A percentile compares a stretch with the other conserved stretches of the same genome.
Evolutionary conservation across 164 flowering plant genomes (phyloP).

Genomic region (Dillenia suffruticosa): DNA sequence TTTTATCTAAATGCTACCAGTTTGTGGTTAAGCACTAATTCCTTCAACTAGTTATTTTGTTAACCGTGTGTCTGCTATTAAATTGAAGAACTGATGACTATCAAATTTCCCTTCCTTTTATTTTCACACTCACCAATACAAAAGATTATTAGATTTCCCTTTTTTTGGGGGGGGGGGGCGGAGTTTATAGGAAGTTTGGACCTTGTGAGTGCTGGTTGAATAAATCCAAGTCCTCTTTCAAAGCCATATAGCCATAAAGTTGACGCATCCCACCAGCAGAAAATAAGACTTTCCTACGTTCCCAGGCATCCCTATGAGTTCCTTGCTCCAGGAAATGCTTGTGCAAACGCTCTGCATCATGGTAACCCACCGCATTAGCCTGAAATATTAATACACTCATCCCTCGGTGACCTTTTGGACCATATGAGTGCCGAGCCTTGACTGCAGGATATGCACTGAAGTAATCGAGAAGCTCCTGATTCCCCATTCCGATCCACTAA

Average conservation of each 20-base stretch:
- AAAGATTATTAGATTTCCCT: no score
- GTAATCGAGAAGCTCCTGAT: constrained; percentile 78
- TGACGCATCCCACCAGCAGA: constrained; percentile 79
- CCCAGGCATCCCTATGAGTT: constrained; percentile 75
- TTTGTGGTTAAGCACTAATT: no score
- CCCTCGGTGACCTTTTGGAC: constrained; percentile 96
- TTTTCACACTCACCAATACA: no score
- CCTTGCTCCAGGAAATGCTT: constrained; percentile 63
- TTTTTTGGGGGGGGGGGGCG: no score
- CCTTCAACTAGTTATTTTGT: no score
- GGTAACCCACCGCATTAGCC: constrained; percentile 60
- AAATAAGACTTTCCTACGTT: constrained; percentile 30
- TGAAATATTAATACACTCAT: constrained; percentile 88
- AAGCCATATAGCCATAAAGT: constrained; percentile 79
- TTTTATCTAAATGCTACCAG: no score
- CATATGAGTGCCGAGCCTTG: constrained; percentile 85
- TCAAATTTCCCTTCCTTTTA: no score
- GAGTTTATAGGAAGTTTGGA: constrained; percentile 9
- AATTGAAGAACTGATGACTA: no score
- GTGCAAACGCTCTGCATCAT: constrained; percentile 84
- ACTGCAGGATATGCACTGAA: constrained; percentile 53
- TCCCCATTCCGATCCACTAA: constrained; percentile 99
- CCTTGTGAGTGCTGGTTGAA: constrained; percentile 84
- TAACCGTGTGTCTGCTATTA: no score
- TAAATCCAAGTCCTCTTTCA: constrained; percentile 54